Base-by-base conservation (phyloP, 2,329 filamentous ascomycete genomes). In the Ceratocystis harringtonii region DNA sequence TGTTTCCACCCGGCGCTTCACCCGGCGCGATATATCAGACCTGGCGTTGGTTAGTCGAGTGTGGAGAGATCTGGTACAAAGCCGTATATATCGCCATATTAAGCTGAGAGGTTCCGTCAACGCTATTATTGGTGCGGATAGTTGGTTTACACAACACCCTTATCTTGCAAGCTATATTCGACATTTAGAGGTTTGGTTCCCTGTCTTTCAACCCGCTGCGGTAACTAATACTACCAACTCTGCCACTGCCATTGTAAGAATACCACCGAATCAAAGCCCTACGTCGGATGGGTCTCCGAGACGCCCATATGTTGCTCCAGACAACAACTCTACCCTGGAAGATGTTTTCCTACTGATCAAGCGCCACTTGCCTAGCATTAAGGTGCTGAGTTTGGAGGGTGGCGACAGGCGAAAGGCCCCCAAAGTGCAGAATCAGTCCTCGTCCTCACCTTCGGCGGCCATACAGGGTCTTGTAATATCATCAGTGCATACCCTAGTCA, bases 111-210 rank as follows among this genome's bases (percentile, higher is more conserved):
- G 85, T 0, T 89, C 86, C 0, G 76, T 81, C 45, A 78, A 81
- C n/a, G 85, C 81, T 17, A 75, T 89, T 50, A 75, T 81, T 52
- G 78, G 84, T 61, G 82, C 86, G 5, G 77, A 81, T 68, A 69
- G 75, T 43, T 89, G 86, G 77, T 87, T 90, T 69, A 73, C 75
- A 17, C 69, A 74, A 8, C 79, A 84, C 67, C 76, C 79, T 32
- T 82, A 88, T 70, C 79, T 90, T 5, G 79, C 81, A 22, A 70
- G 75, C 7, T 84, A 89, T 69, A 83, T 90, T 67, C 85, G 84
- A 69, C 87, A 90, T 71, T 81, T 90, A 67, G 87, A 90, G 74
- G 79, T 90, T 52, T 90, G 87, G 86, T 88, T 90, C 68, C 87
- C 88, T 2, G 86, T 90, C 50, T 90, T 87, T 70, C 81, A 85